Evolutionary conservation across 345 rosid genomes (phyloP).

Genomic region (Corchorus capsularis): DNA sequence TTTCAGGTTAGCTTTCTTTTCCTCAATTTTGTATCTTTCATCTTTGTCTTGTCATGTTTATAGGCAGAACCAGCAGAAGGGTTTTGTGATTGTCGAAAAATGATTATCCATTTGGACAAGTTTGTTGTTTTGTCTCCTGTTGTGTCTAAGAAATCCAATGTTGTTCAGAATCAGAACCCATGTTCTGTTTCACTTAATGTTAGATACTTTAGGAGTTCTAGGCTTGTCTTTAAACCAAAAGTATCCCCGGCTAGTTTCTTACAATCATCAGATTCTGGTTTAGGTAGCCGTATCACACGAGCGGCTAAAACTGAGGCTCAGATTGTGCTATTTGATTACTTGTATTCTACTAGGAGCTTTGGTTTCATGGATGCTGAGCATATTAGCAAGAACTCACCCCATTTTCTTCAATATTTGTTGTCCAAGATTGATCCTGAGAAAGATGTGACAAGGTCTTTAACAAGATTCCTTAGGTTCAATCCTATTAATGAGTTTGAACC

Average conservation of each 20-base stretch:
- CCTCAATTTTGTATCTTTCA: not conserved
- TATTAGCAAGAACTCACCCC: slow-evolving; percentile 78
- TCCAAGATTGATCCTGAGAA: slow-evolving; percentile 49
- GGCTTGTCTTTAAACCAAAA: slow-evolving; percentile 27
- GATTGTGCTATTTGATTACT: slow-evolving; percentile 69
- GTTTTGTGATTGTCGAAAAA: slow-evolving; percentile 26
- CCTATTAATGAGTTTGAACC: slow-evolving; percentile 90
- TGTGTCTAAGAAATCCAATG: slow-evolving; percentile 25
- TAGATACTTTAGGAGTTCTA: slow-evolving; percentile 35
- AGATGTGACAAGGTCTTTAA: slow-evolving; percentile 48
- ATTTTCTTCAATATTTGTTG: slow-evolving; percentile 49
- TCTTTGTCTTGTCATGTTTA: slow-evolving; percentile 39
- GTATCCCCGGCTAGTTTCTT: slow-evolving; percentile 26
- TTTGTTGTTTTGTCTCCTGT: slow-evolving; percentile 31
- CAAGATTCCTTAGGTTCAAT: slow-evolving; percentile 64
- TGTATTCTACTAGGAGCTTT: slow-evolving; percentile 65
- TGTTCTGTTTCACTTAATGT: slow-evolving; percentile 31
- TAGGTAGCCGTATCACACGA: slow-evolving; percentile 41
- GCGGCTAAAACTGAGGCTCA: slow-evolving; percentile 52
- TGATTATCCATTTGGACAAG: slow-evolving; percentile 40
- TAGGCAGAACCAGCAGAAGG: slow-evolving; percentile 28
- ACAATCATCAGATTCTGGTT: slow-evolving; percentile 29
- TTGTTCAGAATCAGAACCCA: slow-evolving; percentile 31
- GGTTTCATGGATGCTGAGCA: slow-evolving; percentile 72
- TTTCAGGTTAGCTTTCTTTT: slow-evolving; percentile 3